phyloP scores from a whole-genome alignment of 495 filamentous ascomycete species.

The Rusavskia elegans region DNA sequence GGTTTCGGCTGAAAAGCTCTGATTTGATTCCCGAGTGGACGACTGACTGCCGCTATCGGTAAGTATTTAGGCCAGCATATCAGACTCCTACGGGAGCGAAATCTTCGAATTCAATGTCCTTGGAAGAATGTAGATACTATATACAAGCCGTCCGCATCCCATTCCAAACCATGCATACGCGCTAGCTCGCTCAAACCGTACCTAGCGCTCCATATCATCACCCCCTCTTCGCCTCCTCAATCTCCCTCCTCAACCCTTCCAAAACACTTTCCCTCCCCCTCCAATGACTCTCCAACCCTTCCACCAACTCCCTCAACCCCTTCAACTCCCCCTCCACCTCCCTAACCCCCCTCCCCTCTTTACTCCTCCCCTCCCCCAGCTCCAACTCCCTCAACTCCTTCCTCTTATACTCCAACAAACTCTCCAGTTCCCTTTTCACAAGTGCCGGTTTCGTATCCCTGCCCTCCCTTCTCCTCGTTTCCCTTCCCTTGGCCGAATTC shows the following conservation, averaged over 20 bases:
- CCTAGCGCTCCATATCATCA: no score
- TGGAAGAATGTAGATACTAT: no score
- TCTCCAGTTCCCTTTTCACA: conserved; percentile 84
- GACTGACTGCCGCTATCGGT: no score
- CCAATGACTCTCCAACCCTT: conserved; percentile 34
- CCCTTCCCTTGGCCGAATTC: conserved; percentile 29
- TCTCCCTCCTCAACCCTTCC: conserved; percentile 27
- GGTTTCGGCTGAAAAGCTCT: no score
- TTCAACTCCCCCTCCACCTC: conserved; percentile 36
- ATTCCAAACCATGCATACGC: no score
- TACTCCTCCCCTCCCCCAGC: conserved; percentile 26
- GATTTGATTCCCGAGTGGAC: no score
- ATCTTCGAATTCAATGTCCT: no score
- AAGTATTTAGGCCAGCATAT: no score
- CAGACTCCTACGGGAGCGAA: no score
- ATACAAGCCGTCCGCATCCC: no score
- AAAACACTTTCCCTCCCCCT: conserved; percentile 26
- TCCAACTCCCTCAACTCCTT: conserved; percentile 32
- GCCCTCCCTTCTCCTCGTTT: conserved; percentile 29
- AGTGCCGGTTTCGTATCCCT: conserved; percentile 53
- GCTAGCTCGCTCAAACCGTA: no score
- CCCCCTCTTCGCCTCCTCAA: conserved; percentile 15
- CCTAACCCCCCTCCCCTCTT: conserved; percentile 30
- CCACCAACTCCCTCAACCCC: conserved; percentile 32
- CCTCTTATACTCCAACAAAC: conserved; percentile 50